Conservation (phyloP, 2,329 filamentous ascomycete genomes). For the Paraphoma sp. region DNA sequence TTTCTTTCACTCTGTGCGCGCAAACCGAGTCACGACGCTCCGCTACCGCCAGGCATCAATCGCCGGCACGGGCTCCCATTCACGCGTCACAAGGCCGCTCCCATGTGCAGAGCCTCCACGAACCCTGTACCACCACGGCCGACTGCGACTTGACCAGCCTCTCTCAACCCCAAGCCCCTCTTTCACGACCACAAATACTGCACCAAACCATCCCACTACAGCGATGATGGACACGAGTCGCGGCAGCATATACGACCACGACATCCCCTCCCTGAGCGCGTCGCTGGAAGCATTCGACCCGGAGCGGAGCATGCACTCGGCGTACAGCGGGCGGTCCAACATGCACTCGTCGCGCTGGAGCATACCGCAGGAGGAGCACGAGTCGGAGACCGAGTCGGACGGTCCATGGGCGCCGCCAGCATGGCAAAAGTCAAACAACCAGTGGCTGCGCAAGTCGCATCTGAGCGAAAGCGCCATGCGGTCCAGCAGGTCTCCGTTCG, state of each 20-base stretch:
- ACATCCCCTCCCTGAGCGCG: constrained; percentile 47
- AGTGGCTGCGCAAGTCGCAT: constrained; percentile 60
- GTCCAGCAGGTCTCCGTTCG: constrained; percentile 63
- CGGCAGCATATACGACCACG: constrained; percentile 45
- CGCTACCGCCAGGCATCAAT: constrained; percentile 33
- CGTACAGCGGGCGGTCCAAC: constrained; percentile 63
- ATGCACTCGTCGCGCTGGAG: constrained; percentile 62
- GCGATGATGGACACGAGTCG: constrained; percentile 40
- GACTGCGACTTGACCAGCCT: constrained; percentile 24
- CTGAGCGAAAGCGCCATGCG: constrained; percentile 46
- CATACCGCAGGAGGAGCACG: constrained; percentile 44
- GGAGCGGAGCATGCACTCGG: constrained; percentile 44
- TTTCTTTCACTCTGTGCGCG: constrained; percentile 14
- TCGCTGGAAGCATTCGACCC: constrained; percentile 49
- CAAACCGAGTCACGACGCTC: constrained; percentile 11
- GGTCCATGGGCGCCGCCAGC: constrained; percentile 70
- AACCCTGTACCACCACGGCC: constrained; percentile 30
- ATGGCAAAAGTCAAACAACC: constrained; percentile 65
- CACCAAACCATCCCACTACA: constrained; percentile 9
- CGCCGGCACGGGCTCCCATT: constrained; percentile 24
- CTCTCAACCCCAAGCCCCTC: constrained; percentile 11
- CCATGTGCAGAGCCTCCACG: constrained; percentile 38
- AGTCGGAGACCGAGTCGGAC: constrained; percentile 54
- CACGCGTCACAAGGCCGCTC: constrained; percentile 42
- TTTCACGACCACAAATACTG: constrained; percentile 3